phyloP scores from a whole-genome alignment of 208 protist genomes.

The Acanthamoeba divionensis region DNA sequence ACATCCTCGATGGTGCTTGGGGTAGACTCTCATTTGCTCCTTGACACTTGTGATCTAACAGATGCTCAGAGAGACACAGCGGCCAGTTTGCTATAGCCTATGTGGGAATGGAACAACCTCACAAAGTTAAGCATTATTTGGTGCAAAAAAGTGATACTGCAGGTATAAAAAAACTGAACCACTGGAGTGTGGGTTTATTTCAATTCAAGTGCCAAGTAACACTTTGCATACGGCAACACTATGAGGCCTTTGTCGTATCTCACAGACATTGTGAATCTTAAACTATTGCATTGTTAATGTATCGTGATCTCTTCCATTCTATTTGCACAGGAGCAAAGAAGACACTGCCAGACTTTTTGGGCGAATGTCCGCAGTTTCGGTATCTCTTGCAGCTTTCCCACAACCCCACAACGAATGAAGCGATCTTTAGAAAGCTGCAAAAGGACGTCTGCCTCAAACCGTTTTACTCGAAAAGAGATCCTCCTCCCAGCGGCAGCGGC shows the following conservation, averaged over 20 bases:
- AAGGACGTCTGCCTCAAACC: constrained; percentile 51
- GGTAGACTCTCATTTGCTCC: too few species aligned
- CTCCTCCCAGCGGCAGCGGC: constrained; percentile 40
- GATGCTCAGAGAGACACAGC: constrained; percentile 34
- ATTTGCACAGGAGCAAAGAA: neutral
- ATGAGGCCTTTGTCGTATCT: too few species aligned
- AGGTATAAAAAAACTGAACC: too few species aligned
- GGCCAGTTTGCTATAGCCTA: constrained; percentile 50
- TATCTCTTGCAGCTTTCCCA: constrained; percentile 47
- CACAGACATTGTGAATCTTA: too few species aligned
- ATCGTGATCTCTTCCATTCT: too few species aligned
- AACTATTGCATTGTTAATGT: too few species aligned
- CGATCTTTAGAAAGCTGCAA: constrained; percentile 46
- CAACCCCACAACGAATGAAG: constrained; percentile 34
- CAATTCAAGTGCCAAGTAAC: too few species aligned
- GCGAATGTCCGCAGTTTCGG: constrained; percentile 48
- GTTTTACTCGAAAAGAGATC: constrained; percentile 49
- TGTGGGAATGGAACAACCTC: constrained; percentile 12
- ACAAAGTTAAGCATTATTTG: constrained; percentile 54
- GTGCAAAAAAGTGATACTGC: constrained; percentile 48
- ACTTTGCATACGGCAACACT: too few species aligned
- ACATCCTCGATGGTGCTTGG: too few species aligned
- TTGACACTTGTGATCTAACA: too few species aligned
- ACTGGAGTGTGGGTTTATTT: too few species aligned
- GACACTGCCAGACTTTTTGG: constrained; percentile 43